Base-by-base conservation (phyloP, 2,329 filamentous ascomycete genomes). In the Colletotrichum sp. region DNA sequence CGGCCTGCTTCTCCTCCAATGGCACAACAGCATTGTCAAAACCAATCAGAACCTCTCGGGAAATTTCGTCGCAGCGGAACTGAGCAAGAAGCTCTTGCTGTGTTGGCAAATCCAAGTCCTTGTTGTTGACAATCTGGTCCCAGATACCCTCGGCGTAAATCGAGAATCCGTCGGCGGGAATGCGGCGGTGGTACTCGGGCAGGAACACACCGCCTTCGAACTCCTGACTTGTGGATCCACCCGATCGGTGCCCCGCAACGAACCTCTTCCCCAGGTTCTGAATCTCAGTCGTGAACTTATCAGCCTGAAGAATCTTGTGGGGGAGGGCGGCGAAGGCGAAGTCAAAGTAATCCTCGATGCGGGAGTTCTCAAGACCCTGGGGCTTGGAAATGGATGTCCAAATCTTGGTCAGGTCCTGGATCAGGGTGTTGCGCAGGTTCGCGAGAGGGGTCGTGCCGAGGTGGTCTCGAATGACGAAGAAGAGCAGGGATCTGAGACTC, bases 121-220 rank as follows among this genome's bases (percentile, higher is more conserved):
- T 99, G 90, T 99, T 99, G 88, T 96, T 95, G 80, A 98, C 96
- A 82, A 99, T 99, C 86, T 99, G 96, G 81, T 99, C 96, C 97
- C 97, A 99, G 60, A 99, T 92, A 55, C 96, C 95, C 83, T 97
- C 93, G 1, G 97, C 96, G 81, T 99, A 99, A 76, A 96, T 90
- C 0, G 96, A 95, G 83, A 99, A 97, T n/a, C 97, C 97, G 84
- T 99, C 97, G 12, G 97, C 97, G 13, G 97, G 97, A 78, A 99
- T 99, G 73, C 97, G 91, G 77, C 97, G 92, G 86, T 99, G 97
- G 84, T 99, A 99, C 81, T 98, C 96, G 26, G 97, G 94, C 59
- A 99, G 87, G 83, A 99, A 97, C 6, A 99, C 91, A 6, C 95
- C 95, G 16, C 95, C 95, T 64, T 95, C 92, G 3, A 94, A 89